phyloP scores from a whole-genome alignment of 225 moss, liverwort and hornwort genomes.

The Sphagnum contortum region DNA sequence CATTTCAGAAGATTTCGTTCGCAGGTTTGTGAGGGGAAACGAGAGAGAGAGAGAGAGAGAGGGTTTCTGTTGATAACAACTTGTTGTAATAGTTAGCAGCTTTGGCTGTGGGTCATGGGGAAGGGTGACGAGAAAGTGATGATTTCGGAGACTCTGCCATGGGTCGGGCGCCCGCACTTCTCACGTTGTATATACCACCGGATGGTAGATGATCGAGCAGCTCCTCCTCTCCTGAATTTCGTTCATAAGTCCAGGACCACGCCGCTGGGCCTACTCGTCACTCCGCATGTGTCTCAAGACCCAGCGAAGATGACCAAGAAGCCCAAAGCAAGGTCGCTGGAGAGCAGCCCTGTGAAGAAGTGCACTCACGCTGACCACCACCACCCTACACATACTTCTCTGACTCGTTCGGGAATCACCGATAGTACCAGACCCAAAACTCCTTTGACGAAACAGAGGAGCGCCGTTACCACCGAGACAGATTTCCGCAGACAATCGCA shows the following conservation, averaged over 20 bases:
- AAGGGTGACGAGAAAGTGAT: slow-evolving; percentile 34
- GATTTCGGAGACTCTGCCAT: slow-evolving; percentile 13
- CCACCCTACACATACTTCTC: neutral
- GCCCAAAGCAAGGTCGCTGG: slow-evolving; percentile 32
- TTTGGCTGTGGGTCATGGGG: slow-evolving; percentile 12
- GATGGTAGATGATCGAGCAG: slow-evolving; percentile 2
- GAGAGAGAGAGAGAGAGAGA: neutral
- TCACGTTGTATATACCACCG: slow-evolving; percentile 16
- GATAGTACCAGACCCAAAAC: neutral
- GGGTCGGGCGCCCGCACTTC: slow-evolving; percentile 12
- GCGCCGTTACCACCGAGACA: neutral
- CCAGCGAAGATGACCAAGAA: slow-evolving; percentile 10
- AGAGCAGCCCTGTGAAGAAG: slow-evolving; percentile 24
- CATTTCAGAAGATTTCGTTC: neutral
- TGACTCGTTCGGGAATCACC: neutral
- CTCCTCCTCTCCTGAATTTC: slow-evolving; percentile 18
- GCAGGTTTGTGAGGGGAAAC: neutral
- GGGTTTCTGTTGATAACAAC: no score
- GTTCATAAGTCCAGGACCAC: slow-evolving; percentile 27
- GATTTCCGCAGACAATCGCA: neutral
- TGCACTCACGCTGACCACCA: neutral
- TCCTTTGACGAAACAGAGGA: slow-evolving; percentile 17
- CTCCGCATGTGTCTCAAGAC: slow-evolving; percentile 7
- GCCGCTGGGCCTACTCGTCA: slow-evolving; percentile 21
- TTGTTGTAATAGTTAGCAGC: no score